A percentile compares a stretch with the other conserved stretches of the same genome.
Evolutionary conservation across 768 basidiomycete genomes (phyloP).

Genomic region (Collybia sordida): DNA sequence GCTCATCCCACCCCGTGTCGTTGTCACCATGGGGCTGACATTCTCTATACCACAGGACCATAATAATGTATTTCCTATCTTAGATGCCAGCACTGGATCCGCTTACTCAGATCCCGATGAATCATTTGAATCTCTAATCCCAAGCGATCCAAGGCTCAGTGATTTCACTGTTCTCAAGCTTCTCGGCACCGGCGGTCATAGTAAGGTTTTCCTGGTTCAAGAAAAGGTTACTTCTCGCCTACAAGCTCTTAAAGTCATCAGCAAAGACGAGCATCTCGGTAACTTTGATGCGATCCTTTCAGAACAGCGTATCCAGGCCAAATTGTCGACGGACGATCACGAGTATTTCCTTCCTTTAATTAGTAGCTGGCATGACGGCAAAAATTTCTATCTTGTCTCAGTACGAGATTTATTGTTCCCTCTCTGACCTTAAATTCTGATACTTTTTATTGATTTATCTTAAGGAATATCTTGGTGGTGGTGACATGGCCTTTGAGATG

Average conservation of each 20-base stretch:
- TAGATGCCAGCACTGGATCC: too few relatives aligned
- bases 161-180: slow-evolving; percentile 4
- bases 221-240: slow-evolving; percentile 1
- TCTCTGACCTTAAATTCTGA: too few relatives aligned
- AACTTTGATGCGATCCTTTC: not conserved
- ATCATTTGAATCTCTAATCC: too few relatives aligned
- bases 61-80: too few relatives aligned
- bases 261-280: not conserved
- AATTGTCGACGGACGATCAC: not conserved
- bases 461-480: not conserved
- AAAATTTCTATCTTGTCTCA: slow-evolving; percentile 1
- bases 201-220: not conserved
- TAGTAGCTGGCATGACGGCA: slow-evolving; percentile 3
- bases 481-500: not conserved
- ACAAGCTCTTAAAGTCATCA: slow-evolving; percentile 1
- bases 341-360: not conserved
- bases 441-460: not conserved
- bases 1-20: too few relatives aligned
- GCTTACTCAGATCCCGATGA: too few relatives aligned
- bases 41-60: too few relatives aligned
- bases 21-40: too few relatives aligned
- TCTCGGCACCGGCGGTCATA: not conserved
- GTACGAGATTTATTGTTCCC: not conserved
- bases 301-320: not conserved
- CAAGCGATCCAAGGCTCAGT: too few relatives aligned